phyloP scores from a whole-genome alignment of 495 filamentous ascomycete genomes.

The Wilcoxina mikolae region DNA sequence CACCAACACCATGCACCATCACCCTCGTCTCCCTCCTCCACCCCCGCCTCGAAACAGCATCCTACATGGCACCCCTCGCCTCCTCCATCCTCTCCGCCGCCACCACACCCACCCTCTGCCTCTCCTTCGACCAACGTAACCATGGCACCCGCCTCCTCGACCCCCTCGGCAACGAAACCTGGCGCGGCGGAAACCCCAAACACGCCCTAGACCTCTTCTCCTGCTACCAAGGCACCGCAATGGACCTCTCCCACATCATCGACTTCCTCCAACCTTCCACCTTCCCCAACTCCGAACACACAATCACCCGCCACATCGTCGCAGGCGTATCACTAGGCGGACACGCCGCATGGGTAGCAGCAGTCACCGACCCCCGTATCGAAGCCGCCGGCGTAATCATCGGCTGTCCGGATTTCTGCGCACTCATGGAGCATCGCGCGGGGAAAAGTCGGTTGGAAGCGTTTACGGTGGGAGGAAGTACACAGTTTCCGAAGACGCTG shows the following conservation, averaged over 20 bases:
- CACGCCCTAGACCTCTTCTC: slow-evolving; percentile 86
- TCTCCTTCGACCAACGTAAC: slow-evolving; percentile 74
- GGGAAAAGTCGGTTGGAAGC: slow-evolving; percentile 13
- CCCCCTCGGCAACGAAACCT: slow-evolving; percentile 49
- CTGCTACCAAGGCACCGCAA: slow-evolving; percentile 48
- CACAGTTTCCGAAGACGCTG: slow-evolving; percentile 36
- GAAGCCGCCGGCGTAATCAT: slow-evolving; percentile 63
- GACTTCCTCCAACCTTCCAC: slow-evolving; percentile 62
- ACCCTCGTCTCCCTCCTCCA: slow-evolving; percentile 46
- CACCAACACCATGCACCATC: background rate
- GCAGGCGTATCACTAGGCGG: slow-evolving; percentile 77
- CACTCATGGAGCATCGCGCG: slow-evolving; percentile 15
- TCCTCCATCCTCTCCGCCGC: slow-evolving; percentile 9
- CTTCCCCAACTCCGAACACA: slow-evolving; percentile 38
- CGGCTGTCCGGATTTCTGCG: slow-evolving; percentile 67
- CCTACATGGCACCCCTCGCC: slow-evolving; percentile 45
- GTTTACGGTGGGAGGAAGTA: slow-evolving; percentile 27
- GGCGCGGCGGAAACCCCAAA: slow-evolving; percentile 61
- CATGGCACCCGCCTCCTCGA: slow-evolving; percentile 60
- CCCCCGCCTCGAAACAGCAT: slow-evolving; percentile 52
- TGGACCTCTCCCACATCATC: slow-evolving; percentile 56
- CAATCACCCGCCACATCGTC: slow-evolving; percentile 55
- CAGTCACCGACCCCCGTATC: slow-evolving; percentile 65
- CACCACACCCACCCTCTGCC: slow-evolving; percentile 19
- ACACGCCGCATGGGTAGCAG: slow-evolving; percentile 70